A percentile compares a stretch with the other conserved stretches of the same genome.
These are phyloP conservation scores for Tulasnella calospora DNA, from an alignment of 768 basidiomycete genomes.

Conservation along the genomic window DNA sequence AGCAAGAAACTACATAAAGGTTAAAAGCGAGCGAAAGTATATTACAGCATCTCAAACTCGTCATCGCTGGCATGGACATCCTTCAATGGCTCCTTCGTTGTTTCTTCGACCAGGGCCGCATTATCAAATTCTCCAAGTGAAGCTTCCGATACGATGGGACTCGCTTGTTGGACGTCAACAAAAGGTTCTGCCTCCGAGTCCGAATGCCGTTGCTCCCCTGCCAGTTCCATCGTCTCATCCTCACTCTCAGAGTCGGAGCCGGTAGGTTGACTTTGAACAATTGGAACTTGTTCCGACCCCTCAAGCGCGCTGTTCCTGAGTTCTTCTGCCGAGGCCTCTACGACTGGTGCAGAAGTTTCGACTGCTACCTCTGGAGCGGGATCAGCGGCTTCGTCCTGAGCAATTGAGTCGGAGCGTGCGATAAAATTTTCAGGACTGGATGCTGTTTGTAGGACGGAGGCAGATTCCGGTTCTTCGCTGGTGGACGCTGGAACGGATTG, in stretches of 20 bases:
- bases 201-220: background rate
- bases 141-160: background rate
- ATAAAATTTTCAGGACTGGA: too few relatives aligned
- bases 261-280: background rate
- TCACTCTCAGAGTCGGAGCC: background rate
- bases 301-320: too few relatives aligned
- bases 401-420: too few relatives aligned
- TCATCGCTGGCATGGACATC: background rate
- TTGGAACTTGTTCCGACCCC: too few relatives aligned
- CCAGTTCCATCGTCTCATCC: background rate
- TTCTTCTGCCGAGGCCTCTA: too few relatives aligned
- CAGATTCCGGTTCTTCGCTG: too few relatives aligned
- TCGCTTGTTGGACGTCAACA: background rate
- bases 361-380: too few relatives aligned
- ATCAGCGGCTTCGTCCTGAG: too few relatives aligned
- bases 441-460: too few relatives aligned
- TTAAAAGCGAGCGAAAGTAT: background rate
- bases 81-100: background rate
- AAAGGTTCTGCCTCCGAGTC: background rate
- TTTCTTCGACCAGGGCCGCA: background rate
- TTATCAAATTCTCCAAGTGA: background rate
- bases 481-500: too few relatives aligned
- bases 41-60: background rate
- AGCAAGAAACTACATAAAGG: background rate
- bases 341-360: too few relatives aligned